Base-by-base conservation (phyloP, 2,329 filamentous ascomycete species). In the Penicillium brevicompactum region DNA sequence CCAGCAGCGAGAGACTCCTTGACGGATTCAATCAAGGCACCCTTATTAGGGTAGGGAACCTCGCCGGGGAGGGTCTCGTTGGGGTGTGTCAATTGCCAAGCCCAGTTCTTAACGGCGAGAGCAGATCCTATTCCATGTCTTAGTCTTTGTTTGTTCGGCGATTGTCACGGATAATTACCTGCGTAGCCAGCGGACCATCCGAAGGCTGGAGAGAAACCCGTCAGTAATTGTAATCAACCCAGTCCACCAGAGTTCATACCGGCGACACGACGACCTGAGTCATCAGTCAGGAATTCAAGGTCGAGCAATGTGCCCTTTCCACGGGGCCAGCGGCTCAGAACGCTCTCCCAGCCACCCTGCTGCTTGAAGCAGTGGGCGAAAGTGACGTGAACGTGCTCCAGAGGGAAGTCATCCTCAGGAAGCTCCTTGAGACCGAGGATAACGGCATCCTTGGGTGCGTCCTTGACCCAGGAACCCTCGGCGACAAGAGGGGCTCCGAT, bases 261-360 rank as follows among this genome's bases (percentile, higher is more conserved):
- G 61, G 74, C 75, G 54, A 77, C 74, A 58, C 75, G 70, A 84
- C 89, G 81, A 37, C 89, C 89, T 30, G 78, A 81, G 60, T 87
- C 84, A 63, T 95, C 88, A 38, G 85, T 84, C 37, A 97, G 80
- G 72, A 96, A 97, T 72, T 96, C 92, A 37, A 97, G 83, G 68
- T 97, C 92, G 56, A 92, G 84, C 13, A 97, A 84, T 0, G 84
- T 87, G 63, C 91, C 90, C 51, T 86, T 85, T 55, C 90, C 91
- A 22, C 85, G 83, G 27, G 89, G 83, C 74, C 92, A 97, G 53
- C 92, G 84, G 54, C 86, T 82, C n/a, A 96, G 84, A 5, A 91
- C 89, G 41, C 84, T 82, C 55, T 90, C 85, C 90, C 91, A 96
- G 27, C 88, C 88, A 27, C 78, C 84, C 76, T 94, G 91, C 63